Evolutionary conservation across 1,284 basidiomycete genomes (phyloP).

Genomic region (Vanrija sp.): DNA sequence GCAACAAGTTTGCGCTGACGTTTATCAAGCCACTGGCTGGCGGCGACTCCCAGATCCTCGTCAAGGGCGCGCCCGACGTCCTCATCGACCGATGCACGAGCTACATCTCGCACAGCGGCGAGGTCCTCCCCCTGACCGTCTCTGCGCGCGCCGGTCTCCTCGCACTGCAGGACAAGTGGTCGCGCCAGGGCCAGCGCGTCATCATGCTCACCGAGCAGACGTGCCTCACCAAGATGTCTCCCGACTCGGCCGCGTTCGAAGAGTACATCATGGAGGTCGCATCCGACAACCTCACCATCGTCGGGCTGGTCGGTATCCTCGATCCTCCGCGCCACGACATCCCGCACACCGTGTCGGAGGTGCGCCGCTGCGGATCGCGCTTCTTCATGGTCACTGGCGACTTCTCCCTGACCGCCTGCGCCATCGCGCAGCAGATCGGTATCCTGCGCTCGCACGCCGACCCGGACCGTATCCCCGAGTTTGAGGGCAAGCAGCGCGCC

Average conservation of each 20-base stretch:
- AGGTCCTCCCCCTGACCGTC: slow-evolving; percentile 44
- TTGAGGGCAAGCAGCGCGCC: slow-evolving; percentile 16
- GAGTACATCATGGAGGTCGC: slow-evolving; percentile 32
- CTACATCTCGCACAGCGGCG: slow-evolving; percentile 48
- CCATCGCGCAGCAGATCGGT: slow-evolving; percentile 60
- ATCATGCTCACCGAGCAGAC: slow-evolving; percentile 50
- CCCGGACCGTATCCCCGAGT: slow-evolving; percentile 35
- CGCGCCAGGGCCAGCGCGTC: slow-evolving; percentile 60
- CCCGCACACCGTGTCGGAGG: slow-evolving; percentile 53
- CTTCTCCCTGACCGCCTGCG: slow-evolving; percentile 51
- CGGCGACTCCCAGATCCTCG: slow-evolving; percentile 42
- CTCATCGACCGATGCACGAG: slow-evolving; percentile 54
- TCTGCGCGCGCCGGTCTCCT: slow-evolving; percentile 36
- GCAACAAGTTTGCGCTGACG: slow-evolving; percentile 55
- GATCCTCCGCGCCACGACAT: slow-evolving; percentile 63
- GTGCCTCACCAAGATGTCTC: slow-evolving; percentile 19
- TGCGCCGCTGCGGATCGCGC: slow-evolving; percentile 60
- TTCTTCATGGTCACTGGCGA: slow-evolving; percentile 68
- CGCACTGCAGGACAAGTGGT: slow-evolving; percentile 54
- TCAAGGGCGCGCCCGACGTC: slow-evolving; percentile 61
- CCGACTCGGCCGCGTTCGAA: slow-evolving; percentile 45
- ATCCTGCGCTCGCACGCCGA: slow-evolving; percentile 56
- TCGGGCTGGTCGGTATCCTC: slow-evolving; percentile 61
- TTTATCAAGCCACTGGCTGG: slow-evolving; percentile 3
- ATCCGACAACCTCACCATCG: slow-evolving; percentile 54